phyloP scores from a whole-genome alignment of 2,329 filamentous ascomycete species.

The Colletotrichum sp. region DNA sequence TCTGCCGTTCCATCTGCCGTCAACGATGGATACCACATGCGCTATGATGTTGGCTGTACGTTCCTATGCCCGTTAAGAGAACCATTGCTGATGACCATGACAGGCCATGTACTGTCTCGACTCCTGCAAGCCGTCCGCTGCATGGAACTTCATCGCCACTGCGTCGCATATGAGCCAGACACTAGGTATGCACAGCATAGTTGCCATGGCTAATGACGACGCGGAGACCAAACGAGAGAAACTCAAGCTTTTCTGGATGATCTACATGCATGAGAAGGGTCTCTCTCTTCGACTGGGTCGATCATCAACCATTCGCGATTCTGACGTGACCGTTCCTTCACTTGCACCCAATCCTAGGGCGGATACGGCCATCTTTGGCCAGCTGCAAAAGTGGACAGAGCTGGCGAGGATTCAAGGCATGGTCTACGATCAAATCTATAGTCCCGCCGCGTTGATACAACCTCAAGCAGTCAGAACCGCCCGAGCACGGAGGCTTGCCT shows the following conservation, averaged over 20 bases:
- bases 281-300: conserved; percentile 29
- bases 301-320: conserved; percentile 28
- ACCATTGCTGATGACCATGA: neutral
- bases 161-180: conserved; percentile 24
- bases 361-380: neutral
- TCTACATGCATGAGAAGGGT: conserved; percentile 28
- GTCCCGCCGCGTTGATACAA: conserved; percentile 26
- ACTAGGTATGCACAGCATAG: conserved; percentile 25
- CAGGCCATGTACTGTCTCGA: conserved; percentile 25
- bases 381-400: conserved; percentile 21
- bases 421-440: conserved; percentile 32
- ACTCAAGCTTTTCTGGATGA: conserved; percentile 28
- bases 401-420: conserved; percentile 25
- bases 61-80: neutral
- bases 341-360: neutral
- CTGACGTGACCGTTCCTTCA: conserved; percentile 26
- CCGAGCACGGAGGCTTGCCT: conserved; percentile 6
- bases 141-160: conserved; percentile 26
- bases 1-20: conserved; percentile 23
- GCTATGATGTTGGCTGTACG: conserved; percentile 26
- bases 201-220: conserved; percentile 1
- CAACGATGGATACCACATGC: conserved; percentile 17
- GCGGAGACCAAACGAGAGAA: conserved; percentile 13
- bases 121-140: conserved; percentile 22
- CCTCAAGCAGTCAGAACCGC: conserved; percentile 21